These are phyloP conservation scores for Lolium rigidum DNA, from an alignment of 176 grass and related monocot genomes.

Conservation along the genomic window DNA sequence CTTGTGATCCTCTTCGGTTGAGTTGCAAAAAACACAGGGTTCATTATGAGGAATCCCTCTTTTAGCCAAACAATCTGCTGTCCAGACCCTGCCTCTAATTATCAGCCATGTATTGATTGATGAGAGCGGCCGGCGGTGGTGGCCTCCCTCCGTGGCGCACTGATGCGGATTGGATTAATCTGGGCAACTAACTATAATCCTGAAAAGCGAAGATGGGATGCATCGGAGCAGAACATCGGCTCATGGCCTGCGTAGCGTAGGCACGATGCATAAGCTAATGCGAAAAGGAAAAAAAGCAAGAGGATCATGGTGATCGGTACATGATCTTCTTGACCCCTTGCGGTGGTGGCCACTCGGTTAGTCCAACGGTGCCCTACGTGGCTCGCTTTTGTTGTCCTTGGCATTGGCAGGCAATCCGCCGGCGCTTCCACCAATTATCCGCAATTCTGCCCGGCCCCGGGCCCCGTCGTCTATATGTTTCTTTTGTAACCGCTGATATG, in stretches of 20 bases:
- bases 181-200: not conserved
- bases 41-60: too few species aligned
- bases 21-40: too few species aligned
- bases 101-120: not conserved
- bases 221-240: conserved; percentile 3
- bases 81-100: too few species aligned
- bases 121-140: conserved; percentile 17
- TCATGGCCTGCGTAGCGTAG: not conserved
- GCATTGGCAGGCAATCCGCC: conserved; percentile 14
- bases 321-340: not conserved
- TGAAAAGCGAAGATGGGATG: conserved; percentile 28
- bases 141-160: conserved; percentile 9
- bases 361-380: conserved; percentile 29
- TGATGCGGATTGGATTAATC: not conserved
- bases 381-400: not conserved
- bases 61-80: too few species aligned
- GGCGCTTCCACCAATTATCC: conserved; percentile 44
- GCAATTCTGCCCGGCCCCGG: not conserved
- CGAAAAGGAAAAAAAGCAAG: not conserved
- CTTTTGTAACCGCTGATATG: conserved; percentile 40
- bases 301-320: not conserved
- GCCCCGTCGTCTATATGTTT: not conserved
- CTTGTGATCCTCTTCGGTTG: too few species aligned
- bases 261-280: not conserved
- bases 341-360: conserved; percentile 43